A percentile compares a stretch with the other conserved stretches of the same genome.
phyloP scores from a whole-genome alignment of 768 basidiomycete species.

The Calocera viscosa region DNA sequence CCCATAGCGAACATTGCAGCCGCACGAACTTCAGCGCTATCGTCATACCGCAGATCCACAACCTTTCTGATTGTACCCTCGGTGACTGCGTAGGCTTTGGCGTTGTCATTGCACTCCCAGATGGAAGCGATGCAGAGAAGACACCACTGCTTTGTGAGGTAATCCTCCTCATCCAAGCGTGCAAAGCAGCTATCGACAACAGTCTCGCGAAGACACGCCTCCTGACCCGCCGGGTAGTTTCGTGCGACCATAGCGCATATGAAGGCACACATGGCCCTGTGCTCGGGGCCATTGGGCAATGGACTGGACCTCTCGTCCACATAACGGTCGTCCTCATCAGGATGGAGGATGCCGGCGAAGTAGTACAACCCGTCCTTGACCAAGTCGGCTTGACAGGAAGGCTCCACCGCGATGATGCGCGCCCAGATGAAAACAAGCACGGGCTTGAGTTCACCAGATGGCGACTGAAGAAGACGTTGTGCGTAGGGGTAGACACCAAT shows the following conservation, averaged over 20 bases:
- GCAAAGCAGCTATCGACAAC: conserved; percentile 83
- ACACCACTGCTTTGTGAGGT: conserved; percentile 86
- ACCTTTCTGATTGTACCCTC: conserved; percentile 35
- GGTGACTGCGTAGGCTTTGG: conserved; percentile 72
- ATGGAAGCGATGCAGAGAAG: conserved; percentile 86
- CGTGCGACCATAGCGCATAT: conserved; percentile 81
- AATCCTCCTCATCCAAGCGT: conserved; percentile 78
- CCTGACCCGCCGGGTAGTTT: conserved; percentile 79
- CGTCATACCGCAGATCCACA: conserved; percentile 67
- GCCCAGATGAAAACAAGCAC: conserved; percentile 99
- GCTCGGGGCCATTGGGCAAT: conserved; percentile 89
- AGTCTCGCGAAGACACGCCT: conserved; percentile 62
- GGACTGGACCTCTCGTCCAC: conserved; percentile 22
- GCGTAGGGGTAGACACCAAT: conserved; percentile 99
- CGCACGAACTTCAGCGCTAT: conserved; percentile 83
- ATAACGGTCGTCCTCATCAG: conserved; percentile 45
- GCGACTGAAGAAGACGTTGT: conserved; percentile 87
- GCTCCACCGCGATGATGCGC: conserved; percentile 91
- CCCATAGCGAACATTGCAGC: conserved; percentile 85
- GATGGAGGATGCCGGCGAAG: conserved; percentile 65
- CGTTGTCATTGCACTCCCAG: conserved; percentile 88
- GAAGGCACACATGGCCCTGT: conserved; percentile 97
- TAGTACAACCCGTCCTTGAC: conserved; percentile 61
- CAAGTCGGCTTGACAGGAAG: conserved; percentile 79
- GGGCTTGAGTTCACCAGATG: conserved; percentile 87